phyloP scores from a whole-genome alignment of 2,329 filamentous ascomycete species.

The Fusarium longipes region DNA sequence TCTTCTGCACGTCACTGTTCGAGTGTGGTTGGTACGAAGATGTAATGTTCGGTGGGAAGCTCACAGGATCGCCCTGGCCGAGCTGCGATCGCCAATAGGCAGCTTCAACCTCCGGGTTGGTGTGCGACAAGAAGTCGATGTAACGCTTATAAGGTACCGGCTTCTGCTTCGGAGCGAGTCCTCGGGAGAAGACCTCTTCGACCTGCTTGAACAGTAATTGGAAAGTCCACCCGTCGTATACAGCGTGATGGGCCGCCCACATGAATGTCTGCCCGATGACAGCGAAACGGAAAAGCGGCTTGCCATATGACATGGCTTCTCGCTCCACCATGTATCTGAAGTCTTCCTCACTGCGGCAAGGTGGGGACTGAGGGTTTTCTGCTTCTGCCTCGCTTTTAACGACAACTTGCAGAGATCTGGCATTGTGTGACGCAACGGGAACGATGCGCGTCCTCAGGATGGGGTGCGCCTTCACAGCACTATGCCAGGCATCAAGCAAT shows the following conservation, averaged over 20 bases:
- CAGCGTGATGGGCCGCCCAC: constrained; percentile 9
- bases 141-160: constrained; percentile 6
- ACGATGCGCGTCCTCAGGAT: constrained; percentile 54
- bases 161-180: constrained; percentile 6
- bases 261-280: constrained; percentile 5
- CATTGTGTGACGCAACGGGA: constrained; percentile 6
- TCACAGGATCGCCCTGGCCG: constrained; percentile 9
- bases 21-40: constrained; percentile 11
- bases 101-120: constrained; percentile 8
- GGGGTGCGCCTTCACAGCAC: constrained; percentile 55
- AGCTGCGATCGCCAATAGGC: constrained; percentile 10
- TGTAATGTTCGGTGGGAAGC: constrained; percentile 7
- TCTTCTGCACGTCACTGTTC: constrained; percentile 6
- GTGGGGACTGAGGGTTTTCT: constrained; percentile 1
- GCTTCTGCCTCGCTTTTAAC: constrained; percentile 56
- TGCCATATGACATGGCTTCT: constrained; percentile 10
- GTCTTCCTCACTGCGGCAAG: constrained; percentile 4
- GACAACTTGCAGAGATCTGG: constrained; percentile 50
- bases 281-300: constrained; percentile 9
- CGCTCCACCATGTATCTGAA: constrained; percentile 8
- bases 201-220: constrained; percentile 9
- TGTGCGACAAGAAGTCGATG: constrained; percentile 6
- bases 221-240: constrained; percentile 11
- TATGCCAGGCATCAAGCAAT: constrained; percentile 50
- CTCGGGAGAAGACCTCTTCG: constrained; percentile 3